These are phyloP conservation scores for Vickermania ingenoplastis DNA, from an alignment of 208 protist genomes.

Conservation along the genomic window DNA sequence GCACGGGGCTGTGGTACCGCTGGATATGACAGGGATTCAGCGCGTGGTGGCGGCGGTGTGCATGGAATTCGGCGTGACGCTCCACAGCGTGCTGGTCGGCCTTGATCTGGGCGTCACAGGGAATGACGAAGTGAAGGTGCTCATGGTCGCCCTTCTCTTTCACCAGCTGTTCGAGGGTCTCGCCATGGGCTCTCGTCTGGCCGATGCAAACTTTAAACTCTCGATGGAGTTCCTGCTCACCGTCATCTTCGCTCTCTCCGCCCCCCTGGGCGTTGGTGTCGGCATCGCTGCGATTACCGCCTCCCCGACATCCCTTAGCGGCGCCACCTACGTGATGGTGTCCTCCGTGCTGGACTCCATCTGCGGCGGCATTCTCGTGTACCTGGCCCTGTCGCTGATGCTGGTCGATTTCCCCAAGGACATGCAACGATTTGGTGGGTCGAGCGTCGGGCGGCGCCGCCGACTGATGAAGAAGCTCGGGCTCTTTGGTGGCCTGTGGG, in stretches of 20 bases:
- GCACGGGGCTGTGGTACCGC: neutral
- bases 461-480: too few relatives aligned
- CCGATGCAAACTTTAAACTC: slow-evolving; percentile 6
- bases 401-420: too few relatives aligned
- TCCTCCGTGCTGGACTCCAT: too few relatives aligned
- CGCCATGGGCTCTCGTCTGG: slow-evolving; percentile 15
- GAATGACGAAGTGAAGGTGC: neutral
- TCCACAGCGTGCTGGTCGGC: slow-evolving; percentile 5
- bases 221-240: slow-evolving; percentile 1
- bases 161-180: slow-evolving; percentile 20
- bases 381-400: too few relatives aligned
- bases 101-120: slow-evolving; percentile 3
- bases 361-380: too few relatives aligned
- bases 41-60: slow-evolving; percentile 2
- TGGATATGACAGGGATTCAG: neutral
- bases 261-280: too few relatives aligned
- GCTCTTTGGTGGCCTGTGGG: too few relatives aligned
- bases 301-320: too few relatives aligned
- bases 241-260: slow-evolving; percentile 1
- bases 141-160: slow-evolving; percentile 12
- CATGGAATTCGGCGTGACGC: slow-evolving; percentile 7
- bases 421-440: too few relatives aligned
- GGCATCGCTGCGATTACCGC: too few relatives aligned
- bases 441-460: too few relatives aligned
- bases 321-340: too few relatives aligned